phyloP scores from a whole-genome alignment of 306 rosid species.

The Cyclanthera cordifolia region DNA sequence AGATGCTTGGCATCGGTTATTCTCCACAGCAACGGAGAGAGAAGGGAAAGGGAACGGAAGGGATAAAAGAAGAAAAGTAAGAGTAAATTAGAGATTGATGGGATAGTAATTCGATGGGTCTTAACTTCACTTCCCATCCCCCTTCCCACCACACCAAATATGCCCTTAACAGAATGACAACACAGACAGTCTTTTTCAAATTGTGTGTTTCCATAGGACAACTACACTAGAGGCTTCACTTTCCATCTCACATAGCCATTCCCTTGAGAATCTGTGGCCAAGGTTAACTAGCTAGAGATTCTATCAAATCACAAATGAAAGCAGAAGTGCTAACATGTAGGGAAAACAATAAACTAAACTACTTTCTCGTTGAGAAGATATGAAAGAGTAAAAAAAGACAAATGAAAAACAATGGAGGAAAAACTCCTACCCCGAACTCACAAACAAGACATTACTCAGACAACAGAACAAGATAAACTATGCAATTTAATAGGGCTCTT shows the following conservation, averaged over 20 bases:
- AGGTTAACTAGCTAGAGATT: neutral
- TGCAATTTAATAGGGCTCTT: neutral
- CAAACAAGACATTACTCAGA: neutral
- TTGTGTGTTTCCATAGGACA: neutral
- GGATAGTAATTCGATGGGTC: too few relatives aligned
- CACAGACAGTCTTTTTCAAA: neutral
- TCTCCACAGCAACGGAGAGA: too few relatives aligned
- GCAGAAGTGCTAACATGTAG: neutral
- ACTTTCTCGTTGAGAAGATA: too few relatives aligned
- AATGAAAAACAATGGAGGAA: too few relatives aligned
- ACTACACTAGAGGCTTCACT: neutral
- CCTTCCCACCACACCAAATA: too few relatives aligned
- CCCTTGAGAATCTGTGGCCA: neutral
- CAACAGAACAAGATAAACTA: neutral
- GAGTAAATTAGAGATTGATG: too few relatives aligned
- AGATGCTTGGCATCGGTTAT: too few relatives aligned
- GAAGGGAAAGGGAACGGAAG: too few relatives aligned
- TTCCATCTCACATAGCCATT: too few relatives aligned
- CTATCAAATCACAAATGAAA: neutral
- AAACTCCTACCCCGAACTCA: neutral
- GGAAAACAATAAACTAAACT: too few relatives aligned
- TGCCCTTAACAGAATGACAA: neutral
- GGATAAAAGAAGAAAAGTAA: too few relatives aligned
- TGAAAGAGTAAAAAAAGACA: too few relatives aligned
- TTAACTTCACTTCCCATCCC: neutral